These are phyloP conservation scores for Phytophthora hibernalis DNA, from an alignment of 352 stramenopile genomes.

Conservation along the genomic window DNA sequence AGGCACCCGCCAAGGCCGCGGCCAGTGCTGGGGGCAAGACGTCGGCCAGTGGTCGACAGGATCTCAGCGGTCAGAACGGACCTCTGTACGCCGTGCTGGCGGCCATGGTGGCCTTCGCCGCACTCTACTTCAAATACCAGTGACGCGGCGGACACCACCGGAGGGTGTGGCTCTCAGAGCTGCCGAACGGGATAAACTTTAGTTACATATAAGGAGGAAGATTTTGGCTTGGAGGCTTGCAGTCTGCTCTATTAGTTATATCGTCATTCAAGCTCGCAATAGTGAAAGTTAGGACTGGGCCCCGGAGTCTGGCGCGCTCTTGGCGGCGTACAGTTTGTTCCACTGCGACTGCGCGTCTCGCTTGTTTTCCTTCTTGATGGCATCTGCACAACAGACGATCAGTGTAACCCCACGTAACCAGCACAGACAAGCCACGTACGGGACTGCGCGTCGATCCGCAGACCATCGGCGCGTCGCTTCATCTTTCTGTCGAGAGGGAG, in stretches of 20 bases:
- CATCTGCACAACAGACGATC: constrained; percentile 45
- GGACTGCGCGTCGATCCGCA: constrained; percentile 82
- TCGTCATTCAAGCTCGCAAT: constrained; percentile 10
- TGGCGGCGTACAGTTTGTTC: constrained; percentile 82
- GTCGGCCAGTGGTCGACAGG: constrained; percentile 55
- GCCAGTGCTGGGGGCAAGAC: constrained; percentile 22
- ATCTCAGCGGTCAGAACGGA: constrained; percentile 66
- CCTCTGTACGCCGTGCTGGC: constrained; percentile 63
- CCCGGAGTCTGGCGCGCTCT: constrained; percentile 36
- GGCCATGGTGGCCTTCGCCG: constrained; percentile 51
- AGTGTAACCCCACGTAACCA: background rate
- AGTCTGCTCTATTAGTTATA: constrained; percentile 19
- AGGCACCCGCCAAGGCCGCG: constrained; percentile 19
- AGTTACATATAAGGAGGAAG: constrained; percentile 41
- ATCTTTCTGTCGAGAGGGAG: constrained; percentile 65
- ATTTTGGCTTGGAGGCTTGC: constrained; percentile 31
- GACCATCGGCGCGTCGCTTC: constrained; percentile 70
- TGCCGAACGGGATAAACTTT: constrained; percentile 36
- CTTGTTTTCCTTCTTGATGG: constrained; percentile 86
- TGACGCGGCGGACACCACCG: constrained; percentile 7
- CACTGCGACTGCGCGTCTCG: constrained; percentile 73
- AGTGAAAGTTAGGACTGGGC: constrained; percentile 16
- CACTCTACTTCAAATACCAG: constrained; percentile 73
- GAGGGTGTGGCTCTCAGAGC: constrained; percentile 27
- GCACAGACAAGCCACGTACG: constrained; percentile 46